phyloP scores from a whole-genome alignment of 2,329 filamentous ascomycete genomes.

The Juglanconis sp. region DNA sequence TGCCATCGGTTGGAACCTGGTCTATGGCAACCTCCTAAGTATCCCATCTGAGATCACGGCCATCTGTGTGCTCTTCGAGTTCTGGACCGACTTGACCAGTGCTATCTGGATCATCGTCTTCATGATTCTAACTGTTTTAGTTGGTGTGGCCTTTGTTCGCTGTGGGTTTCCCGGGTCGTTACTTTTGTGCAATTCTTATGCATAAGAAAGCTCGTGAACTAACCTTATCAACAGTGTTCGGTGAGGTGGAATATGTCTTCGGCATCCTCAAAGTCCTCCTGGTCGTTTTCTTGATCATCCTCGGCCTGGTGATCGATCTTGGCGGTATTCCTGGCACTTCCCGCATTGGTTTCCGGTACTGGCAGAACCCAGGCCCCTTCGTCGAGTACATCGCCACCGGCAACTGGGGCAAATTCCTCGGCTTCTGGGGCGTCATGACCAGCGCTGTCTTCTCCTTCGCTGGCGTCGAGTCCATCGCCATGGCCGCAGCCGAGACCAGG shows the following conservation, averaged over 20 bases:
- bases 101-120: conserved; percentile 51
- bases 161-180: background rate
- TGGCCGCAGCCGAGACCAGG: conserved; percentile 53
- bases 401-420: conserved; percentile 59
- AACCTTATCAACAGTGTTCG: conserved; percentile 40
- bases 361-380: conserved; percentile 64
- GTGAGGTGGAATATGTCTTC: conserved; percentile 55
- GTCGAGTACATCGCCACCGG: conserved; percentile 61
- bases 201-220: background rate
- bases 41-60: conserved; percentile 62
- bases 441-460: conserved; percentile 45
- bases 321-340: conserved; percentile 58
- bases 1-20: conserved; percentile 52
- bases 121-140: conserved; percentile 50
- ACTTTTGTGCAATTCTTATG: too few species aligned
- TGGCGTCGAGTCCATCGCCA: conserved; percentile 49
- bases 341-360: conserved; percentile 65
- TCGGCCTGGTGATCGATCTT: conserved; percentile 60
- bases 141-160: conserved; percentile 56
- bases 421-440: conserved; percentile 50
- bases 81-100: conserved; percentile 58
- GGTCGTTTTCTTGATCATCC: conserved; percentile 59
- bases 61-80: conserved; percentile 59
- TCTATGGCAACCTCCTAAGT: conserved; percentile 52
- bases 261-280: conserved; percentile 56